Evolutionary conservation across 345 rosid genomes (phyloP).

Genomic region (Melaleuca alternifolia): DNA sequence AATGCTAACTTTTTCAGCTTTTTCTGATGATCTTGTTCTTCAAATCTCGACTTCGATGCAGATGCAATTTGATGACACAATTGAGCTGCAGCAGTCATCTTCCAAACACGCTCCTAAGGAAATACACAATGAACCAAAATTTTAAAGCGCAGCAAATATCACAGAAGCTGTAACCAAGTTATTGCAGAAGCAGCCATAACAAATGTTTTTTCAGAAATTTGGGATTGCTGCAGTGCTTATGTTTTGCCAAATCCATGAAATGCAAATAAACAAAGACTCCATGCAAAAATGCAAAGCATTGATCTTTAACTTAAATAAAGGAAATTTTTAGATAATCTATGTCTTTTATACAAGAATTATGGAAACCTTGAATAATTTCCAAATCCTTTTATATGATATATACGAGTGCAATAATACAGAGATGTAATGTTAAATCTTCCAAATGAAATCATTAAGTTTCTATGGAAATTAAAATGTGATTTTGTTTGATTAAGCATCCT

Average conservation of each 20-base stretch:
- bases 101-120: slow-evolving; percentile 94
- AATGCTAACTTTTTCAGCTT: slow-evolving; percentile 59
- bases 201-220: not conserved
- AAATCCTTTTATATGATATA: not conserved
- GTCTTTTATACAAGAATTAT: not conserved
- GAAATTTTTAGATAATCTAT: not conserved
- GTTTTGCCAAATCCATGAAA: not conserved
- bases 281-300: not conserved
- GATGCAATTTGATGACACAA: slow-evolving; percentile 65
- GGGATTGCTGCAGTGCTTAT: not conserved
- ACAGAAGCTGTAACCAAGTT: not conserved
- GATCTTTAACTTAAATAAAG: not conserved
- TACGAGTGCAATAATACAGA: not conserved
- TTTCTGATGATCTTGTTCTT: slow-evolving; percentile 31
- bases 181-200: not conserved
- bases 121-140: not conserved
- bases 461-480: not conserved
- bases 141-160: not conserved
- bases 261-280: not conserved
- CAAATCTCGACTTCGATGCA: slow-evolving; percentile 47
- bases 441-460: not conserved
- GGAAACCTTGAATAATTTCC: not conserved
- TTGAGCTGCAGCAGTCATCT: slow-evolving; percentile 93
- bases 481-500: not conserved
- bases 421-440: not conserved